Conservation (phyloP, 331 rosid species). For the Dryas integrifolia region DNA sequence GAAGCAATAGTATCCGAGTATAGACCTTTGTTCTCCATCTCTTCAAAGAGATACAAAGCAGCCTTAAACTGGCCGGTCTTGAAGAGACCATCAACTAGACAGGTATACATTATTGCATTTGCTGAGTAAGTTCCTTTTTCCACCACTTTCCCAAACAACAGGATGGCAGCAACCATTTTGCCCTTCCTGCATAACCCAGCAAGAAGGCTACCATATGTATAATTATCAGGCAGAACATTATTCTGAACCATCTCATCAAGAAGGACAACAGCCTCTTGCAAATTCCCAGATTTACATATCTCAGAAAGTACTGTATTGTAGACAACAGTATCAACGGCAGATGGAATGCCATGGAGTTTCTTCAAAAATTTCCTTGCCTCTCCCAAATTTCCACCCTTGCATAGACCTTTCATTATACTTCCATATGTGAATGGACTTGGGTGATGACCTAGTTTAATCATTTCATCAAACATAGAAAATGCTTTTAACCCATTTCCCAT, state of each 20-base stretch:
- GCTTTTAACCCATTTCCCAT: conserved; percentile 56
- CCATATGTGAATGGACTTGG: conserved; percentile 65
- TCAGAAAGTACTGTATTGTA: conserved; percentile 57
- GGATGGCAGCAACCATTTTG: conserved; percentile 52
- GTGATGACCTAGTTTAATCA: conserved; percentile 52
- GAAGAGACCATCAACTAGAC: conserved; percentile 58
- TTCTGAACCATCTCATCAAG: conserved; percentile 58
- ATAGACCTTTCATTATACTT: conserved; percentile 62
- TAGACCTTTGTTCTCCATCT: conserved; percentile 56
- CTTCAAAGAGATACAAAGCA: conserved; percentile 56
- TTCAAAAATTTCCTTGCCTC: conserved; percentile 48
- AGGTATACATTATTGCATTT: conserved; percentile 51
- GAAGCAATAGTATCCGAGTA: conserved; percentile 47
- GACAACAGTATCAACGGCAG: conserved; percentile 46
- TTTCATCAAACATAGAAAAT: conserved; percentile 51
- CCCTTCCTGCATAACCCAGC: conserved; percentile 56
- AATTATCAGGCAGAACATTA: conserved; percentile 51
- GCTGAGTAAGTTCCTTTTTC: conserved; percentile 45
- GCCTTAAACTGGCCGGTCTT: conserved; percentile 64
- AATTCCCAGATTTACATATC: conserved; percentile 55
- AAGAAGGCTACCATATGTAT: conserved; percentile 57
- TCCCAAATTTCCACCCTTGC: conserved; percentile 53
- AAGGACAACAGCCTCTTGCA: conserved; percentile 45
- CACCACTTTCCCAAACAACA: conserved; percentile 45
- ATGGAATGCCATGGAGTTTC: conserved; percentile 47